Evolutionary conservation across 352 stramenopile genomes (phyloP).

Genomic region (Phytophthora parvispora): DNA sequence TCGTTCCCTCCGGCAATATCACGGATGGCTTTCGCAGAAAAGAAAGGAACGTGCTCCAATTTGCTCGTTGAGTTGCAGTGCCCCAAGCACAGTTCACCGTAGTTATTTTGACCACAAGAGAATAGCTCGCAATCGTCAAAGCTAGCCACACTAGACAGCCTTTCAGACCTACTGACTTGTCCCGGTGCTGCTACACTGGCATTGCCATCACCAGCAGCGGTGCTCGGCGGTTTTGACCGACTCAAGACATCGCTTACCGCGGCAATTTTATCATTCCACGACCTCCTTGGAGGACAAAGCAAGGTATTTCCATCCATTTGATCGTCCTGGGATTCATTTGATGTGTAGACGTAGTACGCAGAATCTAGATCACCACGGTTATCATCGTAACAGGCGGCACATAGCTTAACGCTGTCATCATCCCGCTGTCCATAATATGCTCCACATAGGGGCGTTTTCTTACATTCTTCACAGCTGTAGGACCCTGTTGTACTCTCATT

Average conservation of each 20-base stretch:
- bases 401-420: conserved; percentile 71
- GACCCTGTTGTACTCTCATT: conserved; percentile 47
- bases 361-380: conserved; percentile 68
- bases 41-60: conserved; percentile 87
- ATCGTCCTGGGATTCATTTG: conserved; percentile 42
- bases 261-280: conserved; percentile 62
- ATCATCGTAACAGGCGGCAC: conserved; percentile 82
- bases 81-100: conserved; percentile 87
- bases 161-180: conserved; percentile 11
- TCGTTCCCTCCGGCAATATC: conserved; percentile 87
- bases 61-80: conserved; percentile 92
- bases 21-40: conserved; percentile 81
- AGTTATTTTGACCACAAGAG: conserved; percentile 92
- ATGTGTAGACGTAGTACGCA: conserved; percentile 57
- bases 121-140: conserved; percentile 92
- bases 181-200: conserved; percentile 1
- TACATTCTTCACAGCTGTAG: conserved; percentile 78
- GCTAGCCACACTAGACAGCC: conserved; percentile 23
- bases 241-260: conserved; percentile 45
- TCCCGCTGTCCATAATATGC: conserved; percentile 74
- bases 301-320: conserved; percentile 40
- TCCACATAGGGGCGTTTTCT: conserved; percentile 42
- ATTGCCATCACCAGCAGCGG: not conserved
- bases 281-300: conserved; percentile 64
- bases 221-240: conserved; percentile 35